Evolutionary conservation across 805 yeast species (phyloP), one percentile per base, ranked within the genome.

Genomic region (Candida tallmaniae): DNA sequence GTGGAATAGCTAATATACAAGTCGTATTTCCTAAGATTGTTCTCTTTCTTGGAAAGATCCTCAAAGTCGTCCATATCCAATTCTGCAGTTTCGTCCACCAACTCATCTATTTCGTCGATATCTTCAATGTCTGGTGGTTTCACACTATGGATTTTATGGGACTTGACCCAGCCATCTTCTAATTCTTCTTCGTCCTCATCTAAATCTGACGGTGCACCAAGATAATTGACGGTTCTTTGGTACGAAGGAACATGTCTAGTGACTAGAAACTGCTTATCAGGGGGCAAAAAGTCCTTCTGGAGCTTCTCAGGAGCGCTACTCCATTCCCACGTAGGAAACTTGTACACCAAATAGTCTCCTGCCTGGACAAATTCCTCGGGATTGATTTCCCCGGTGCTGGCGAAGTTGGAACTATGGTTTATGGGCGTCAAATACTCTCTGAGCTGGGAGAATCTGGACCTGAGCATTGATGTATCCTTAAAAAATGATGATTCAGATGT

Each of bases 271-370:
- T 93, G 98, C 60, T 87, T 93, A 46, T 85, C 89, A 2, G 64
- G 62, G 1, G 98, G 98, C 39, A 93, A 61, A 47, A 87, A 93
- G 42, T 77, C 82, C 43, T 80, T 74, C 31, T 50, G 60, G 33
- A 62, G 48, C 29, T 39, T 47, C 33, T 55, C 51, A 21, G 70
- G 62, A 34, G 62, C 51, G 6, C 54, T 28, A 17, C 60, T 52
- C 98, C 98, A 93, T 42, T 79, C 78, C 98, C 98, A 93, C 1
- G 97, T 93, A 2, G 98, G 97, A 56, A 93, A 93, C 67, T 83
- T 85, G 58, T 78, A 80, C 21, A 81, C 89, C 38, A 93, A 64
- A 58, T 87, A 93, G 56, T 93, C 97, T 15, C 98, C 98, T 3
- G 98, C 97, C 36, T 67, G 68, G 7, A 88, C 90, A 61, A 93